phyloP scores from a whole-genome alignment of 108 stramenopile species.

The Seminavis robusta region DNA sequence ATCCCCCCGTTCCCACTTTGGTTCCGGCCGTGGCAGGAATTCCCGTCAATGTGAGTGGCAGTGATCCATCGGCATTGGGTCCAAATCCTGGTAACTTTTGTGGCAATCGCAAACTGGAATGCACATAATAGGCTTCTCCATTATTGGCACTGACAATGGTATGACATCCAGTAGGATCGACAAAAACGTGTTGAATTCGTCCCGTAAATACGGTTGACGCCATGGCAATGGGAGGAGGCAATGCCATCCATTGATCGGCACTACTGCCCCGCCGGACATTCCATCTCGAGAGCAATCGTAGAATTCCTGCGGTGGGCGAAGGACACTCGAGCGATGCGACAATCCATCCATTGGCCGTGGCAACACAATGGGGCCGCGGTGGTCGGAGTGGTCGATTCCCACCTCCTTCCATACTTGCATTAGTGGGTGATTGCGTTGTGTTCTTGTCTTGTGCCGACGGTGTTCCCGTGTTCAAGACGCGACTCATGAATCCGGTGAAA shows the following conservation, averaged over 20 bases:
- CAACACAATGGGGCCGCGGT: slow-evolving; percentile 60
- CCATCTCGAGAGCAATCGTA: slow-evolving; percentile 51
- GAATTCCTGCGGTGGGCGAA: not conserved
- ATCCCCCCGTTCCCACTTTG: slow-evolving; percentile 11
- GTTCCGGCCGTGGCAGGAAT: slow-evolving; percentile 27
- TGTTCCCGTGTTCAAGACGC: slow-evolving; percentile 47
- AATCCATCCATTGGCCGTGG: slow-evolving; percentile 83
- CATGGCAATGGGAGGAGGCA: slow-evolving; percentile 31
- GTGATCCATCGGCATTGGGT: slow-evolving; percentile 64
- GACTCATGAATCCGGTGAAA: slow-evolving; percentile 50
- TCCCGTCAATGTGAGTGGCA: too few relatives aligned
- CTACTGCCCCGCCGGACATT: slow-evolving; percentile 51
- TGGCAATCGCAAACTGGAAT: slow-evolving; percentile 45
- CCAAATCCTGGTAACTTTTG: slow-evolving; percentile 74
- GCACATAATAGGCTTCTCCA: slow-evolving; percentile 80
- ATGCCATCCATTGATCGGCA: slow-evolving; percentile 40
- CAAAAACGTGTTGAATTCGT: slow-evolving; percentile 63
- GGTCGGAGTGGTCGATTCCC: slow-evolving; percentile 54
- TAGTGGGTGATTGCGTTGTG: not conserved
- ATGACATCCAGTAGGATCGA: slow-evolving; percentile 84
- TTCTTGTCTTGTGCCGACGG: too few relatives aligned
- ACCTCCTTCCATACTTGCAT: not conserved
- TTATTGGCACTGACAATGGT: slow-evolving; percentile 68
- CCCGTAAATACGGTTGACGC: too few relatives aligned
- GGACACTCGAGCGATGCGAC: slow-evolving; percentile 74